Base-by-base conservation (phyloP, 1,284 basidiomycete genomes). In the Rhodotorula sp. region DNA sequence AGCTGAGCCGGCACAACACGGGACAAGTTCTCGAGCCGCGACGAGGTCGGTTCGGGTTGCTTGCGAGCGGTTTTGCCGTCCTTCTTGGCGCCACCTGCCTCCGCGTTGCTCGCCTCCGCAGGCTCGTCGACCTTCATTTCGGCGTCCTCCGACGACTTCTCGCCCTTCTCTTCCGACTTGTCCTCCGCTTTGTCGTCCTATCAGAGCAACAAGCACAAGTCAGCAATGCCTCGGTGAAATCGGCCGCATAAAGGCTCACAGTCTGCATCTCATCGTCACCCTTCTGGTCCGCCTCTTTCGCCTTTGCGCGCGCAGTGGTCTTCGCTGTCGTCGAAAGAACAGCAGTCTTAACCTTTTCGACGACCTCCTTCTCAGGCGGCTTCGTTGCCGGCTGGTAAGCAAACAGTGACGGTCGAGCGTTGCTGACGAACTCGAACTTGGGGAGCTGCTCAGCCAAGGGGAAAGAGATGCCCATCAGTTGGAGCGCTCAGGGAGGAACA, bases 301-400 rank as follows among this genome's bases (percentile, higher is more conserved):
- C 90, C 85, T 90, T 93, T 79, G 93, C 92, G 73, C 95, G 86
- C 4, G 93, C 93, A 80, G 93, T 92, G 22, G 91, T 91, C 81
- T 93, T 95, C 0, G 92, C 93, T 1, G 94, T 98, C 1, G 95
- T 97, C 10, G 93, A 95, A 54, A 98, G 85, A 12, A 98, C 93
- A 42, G 93, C 95, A 18, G 93, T 89, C 49, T 91, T 91, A 64
- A 94, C 89, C 82, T 95, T 95, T 58, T 90, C 87, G 53, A 91
- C 89, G 2, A 90, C 85, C 82, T 95, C 93, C 82, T 93, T 94
- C 81, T 92, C 91, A 3, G 91, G 91, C 20, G 93, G 90, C 79
- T 92, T 92, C 60, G 87, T 89, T 4, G 87, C 85, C 20, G 89
- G 82, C 12, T 92, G 93, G 81, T 97, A 97, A 1, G 93, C 93